Conservation (phyloP, 805 yeast species). For the Scheffersomyces coipomensis region DNA sequence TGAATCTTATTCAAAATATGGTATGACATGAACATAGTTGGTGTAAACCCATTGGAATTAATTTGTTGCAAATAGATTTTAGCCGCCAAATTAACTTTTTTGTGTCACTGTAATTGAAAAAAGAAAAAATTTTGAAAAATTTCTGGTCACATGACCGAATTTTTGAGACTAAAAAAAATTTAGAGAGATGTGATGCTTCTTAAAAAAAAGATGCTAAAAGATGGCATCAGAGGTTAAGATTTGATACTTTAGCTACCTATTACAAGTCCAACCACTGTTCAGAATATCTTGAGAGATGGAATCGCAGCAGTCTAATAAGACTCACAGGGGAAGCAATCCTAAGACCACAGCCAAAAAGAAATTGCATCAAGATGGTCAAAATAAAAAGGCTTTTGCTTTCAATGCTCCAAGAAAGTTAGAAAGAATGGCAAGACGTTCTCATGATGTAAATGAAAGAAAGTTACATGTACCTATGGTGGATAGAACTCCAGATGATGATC, state of each 20-base stretch:
- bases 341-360: constrained; percentile 75
- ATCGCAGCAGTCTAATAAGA: constrained; percentile 67
- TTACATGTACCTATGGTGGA: constrained; percentile 97
- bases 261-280: too few relatives aligned
- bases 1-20: neutral
- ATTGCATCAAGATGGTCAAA: constrained; percentile 77
- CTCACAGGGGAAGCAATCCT: constrained; percentile 61
- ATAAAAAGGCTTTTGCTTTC: constrained; percentile 44
- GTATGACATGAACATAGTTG: too few relatives aligned
- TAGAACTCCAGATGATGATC: constrained; percentile 94
- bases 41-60: neutral
- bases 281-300: constrained; percentile 11
- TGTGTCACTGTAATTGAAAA: too few relatives aligned
- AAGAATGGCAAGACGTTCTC: constrained; percentile 77
- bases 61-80: neutral
- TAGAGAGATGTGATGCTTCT: neutral
- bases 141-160: too few relatives aligned
- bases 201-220: too few relatives aligned
- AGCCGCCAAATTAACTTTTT: neutral
- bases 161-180: too few relatives aligned
- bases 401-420: constrained; percentile 78
- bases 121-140: too few relatives aligned
- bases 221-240: too few relatives aligned
- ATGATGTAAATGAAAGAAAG: constrained; percentile 78
- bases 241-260: too few relatives aligned